Evolutionary conservation across 495 filamentous ascomycete genomes (phyloP).

Genomic region (Xylaria sp.): DNA sequence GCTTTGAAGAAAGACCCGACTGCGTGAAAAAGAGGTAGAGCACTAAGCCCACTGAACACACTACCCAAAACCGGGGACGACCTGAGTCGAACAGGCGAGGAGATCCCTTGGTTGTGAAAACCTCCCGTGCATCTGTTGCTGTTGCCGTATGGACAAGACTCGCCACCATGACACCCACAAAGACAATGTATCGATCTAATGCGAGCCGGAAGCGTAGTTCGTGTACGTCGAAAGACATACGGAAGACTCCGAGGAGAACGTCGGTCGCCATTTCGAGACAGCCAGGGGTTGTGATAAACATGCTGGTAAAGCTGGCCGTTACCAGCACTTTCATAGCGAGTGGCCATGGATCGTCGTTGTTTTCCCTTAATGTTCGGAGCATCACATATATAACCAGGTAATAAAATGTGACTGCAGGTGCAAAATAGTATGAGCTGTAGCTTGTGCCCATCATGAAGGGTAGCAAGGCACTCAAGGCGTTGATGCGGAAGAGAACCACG

Average conservation of each 20-base stretch:
- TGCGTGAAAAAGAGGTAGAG: conserved; percentile 46
- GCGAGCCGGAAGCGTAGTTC: conserved; percentile 33
- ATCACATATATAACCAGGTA: conserved; percentile 62
- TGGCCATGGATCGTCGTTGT: conserved; percentile 52
- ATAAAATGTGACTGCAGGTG: conserved; percentile 66
- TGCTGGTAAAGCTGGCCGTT: conserved; percentile 51
- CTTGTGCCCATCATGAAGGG: conserved; percentile 64
- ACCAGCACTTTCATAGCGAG: conserved; percentile 57
- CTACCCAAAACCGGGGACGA: conserved; percentile 29
- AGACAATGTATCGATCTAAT: conserved; percentile 38
- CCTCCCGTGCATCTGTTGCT: conserved; percentile 13
- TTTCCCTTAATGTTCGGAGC: conserved; percentile 46
- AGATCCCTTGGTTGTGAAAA: conserved; percentile 25
- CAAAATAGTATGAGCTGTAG: conserved; percentile 67
- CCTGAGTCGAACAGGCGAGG: conserved; percentile 26
- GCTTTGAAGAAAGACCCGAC: conserved; percentile 42
- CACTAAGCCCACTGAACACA: conserved; percentile 35
- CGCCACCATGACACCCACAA: conserved; percentile 33
- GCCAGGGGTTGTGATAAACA: conserved; percentile 51
- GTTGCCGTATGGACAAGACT: conserved; percentile 33
- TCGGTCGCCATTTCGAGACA: conserved; percentile 52
- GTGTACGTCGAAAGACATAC: conserved; percentile 44
- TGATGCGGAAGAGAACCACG: conserved; percentile 60
- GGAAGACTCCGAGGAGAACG: conserved; percentile 44
- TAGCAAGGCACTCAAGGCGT: conserved; percentile 59